Evolutionary conservation across 1,284 basidiomycete species (phyloP).

Genomic region (Tilletia setariae): DNA sequence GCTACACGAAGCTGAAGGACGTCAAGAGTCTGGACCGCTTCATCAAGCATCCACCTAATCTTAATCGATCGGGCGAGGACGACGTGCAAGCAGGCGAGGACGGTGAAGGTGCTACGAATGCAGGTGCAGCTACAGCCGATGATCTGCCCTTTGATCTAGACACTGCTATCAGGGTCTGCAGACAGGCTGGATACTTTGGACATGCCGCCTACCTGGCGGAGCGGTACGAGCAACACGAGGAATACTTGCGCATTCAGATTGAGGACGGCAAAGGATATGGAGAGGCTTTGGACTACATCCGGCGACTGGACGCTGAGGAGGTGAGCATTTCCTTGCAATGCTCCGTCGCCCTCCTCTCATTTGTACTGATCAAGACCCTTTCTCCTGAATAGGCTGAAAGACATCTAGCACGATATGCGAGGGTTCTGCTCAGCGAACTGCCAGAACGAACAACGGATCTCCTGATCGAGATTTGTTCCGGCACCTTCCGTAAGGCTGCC

Average conservation of each 20-base stretch:
- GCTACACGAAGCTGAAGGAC: constrained; percentile 95
- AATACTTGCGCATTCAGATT: constrained; percentile 88
- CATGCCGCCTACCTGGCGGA: constrained; percentile 91
- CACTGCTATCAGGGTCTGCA: constrained; percentile 90
- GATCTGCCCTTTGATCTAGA: constrained; percentile 93
- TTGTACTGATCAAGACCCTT: too few relatives aligned
- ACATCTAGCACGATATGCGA: constrained; percentile 52
- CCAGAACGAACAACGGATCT: constrained; percentile 84
- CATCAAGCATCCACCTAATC: constrained; percentile 62
- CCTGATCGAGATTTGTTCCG: constrained; percentile 86
- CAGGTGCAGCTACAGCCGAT: constrained; percentile 24
- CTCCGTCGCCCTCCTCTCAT: too few relatives aligned
- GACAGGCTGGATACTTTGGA: constrained; percentile 91
- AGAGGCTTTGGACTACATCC: constrained; percentile 78
- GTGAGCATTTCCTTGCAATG: too few relatives aligned
- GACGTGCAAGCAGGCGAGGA: not conserved
- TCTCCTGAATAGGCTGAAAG: constrained; percentile 57
- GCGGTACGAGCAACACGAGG: constrained; percentile 84
- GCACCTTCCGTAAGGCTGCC: constrained; percentile 51
- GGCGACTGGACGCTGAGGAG: constrained; percentile 71
- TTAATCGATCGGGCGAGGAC: constrained; percentile 12
- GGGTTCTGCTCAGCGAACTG: constrained; percentile 68
- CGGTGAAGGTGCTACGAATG: not conserved
- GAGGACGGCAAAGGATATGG: constrained; percentile 81
- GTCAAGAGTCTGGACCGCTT: constrained; percentile 82